A percentile compares a stretch with the other conserved stretches of the same genome.
Evolutionary conservation across 768 basidiomycete genomes (phyloP).

Genomic region (Hortiboletus campestris): DNA sequence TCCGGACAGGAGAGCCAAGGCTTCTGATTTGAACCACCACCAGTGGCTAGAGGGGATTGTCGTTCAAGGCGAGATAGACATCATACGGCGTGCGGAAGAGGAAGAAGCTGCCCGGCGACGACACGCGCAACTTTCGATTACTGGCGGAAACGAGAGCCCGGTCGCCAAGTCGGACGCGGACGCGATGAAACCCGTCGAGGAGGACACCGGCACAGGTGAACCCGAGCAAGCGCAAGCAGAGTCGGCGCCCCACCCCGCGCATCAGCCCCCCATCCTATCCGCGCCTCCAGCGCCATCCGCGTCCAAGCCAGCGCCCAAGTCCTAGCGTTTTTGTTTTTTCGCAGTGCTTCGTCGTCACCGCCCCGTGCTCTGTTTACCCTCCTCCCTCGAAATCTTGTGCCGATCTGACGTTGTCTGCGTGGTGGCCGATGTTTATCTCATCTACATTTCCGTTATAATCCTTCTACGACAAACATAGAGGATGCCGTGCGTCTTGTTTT

Average conservation of each 20-base stretch:
- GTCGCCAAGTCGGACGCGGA: constrained; percentile 38
- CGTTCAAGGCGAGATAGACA: constrained; percentile 89
- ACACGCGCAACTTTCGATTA: constrained; percentile 9
- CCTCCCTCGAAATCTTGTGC: not conserved
- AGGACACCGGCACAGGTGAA: constrained; percentile 21
- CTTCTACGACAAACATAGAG: constrained; percentile 4
- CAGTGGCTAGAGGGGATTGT: constrained; percentile 82
- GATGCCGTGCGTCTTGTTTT: constrained; percentile 1
- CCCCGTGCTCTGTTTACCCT: not conserved
- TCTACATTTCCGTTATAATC: constrained; percentile 2
- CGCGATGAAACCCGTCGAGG: constrained; percentile 79
- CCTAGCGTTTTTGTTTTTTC: not conserved
- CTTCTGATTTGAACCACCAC: constrained; percentile 82
- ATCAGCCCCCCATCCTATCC: constrained; percentile 33
- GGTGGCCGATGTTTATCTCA: constrained; percentile 5
- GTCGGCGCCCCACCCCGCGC: constrained; percentile 3
- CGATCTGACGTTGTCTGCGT: constrained; percentile 1
- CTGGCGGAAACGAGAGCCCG: constrained; percentile 6
- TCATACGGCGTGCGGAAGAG: constrained; percentile 64
- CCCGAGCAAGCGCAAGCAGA: constrained; percentile 5
- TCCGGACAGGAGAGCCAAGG: constrained; percentile 86
- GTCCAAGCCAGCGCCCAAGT: constrained; percentile 15
- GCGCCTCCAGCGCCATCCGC: constrained; percentile 30
- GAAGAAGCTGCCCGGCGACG: constrained; percentile 38
- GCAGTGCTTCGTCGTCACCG: not conserved